These are phyloP conservation scores for Epichloe coenophiala DNA, from an alignment of 2,329 filamentous ascomycete species.

Conservation along the genomic window DNA sequence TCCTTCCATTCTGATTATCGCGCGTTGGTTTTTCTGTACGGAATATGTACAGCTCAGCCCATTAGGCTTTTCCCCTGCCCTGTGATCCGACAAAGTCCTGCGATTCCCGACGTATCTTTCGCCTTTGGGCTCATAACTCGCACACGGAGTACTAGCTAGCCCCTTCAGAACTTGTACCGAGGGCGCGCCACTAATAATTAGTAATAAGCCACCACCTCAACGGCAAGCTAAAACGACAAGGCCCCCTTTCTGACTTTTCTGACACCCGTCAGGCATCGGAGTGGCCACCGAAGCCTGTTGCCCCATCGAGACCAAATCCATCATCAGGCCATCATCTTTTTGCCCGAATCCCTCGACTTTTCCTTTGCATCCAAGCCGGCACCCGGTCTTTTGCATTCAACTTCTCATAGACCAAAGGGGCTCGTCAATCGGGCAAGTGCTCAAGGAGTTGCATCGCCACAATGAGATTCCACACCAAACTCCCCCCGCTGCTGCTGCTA, in stretches of 20 bases:
- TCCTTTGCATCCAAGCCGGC: not conserved
- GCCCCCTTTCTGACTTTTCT: not conserved
- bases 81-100: too few relatives aligned
- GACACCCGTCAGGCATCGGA: not conserved
- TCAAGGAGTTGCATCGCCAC: conserved; percentile 11
- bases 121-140: too few relatives aligned
- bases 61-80: not conserved
- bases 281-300: not conserved
- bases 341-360: not conserved
- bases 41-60: too few relatives aligned
- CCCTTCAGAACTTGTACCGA: not conserved
- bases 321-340: not conserved
- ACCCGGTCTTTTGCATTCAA: not conserved
- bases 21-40: too few relatives aligned
- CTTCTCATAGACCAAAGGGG: not conserved
- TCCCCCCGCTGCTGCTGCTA: conserved; percentile 45
- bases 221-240: not conserved
- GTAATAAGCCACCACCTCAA: not conserved
- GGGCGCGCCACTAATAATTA: not conserved
- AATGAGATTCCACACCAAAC: conserved; percentile 47
- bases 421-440: not conserved
- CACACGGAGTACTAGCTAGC: too few relatives aligned
- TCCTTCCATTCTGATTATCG: too few relatives aligned
- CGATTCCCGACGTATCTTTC: too few relatives aligned
- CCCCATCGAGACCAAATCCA: not conserved